Evolutionary conservation across 2,329 filamentous ascomycete species (phyloP), one percentile per base, ranked within the genome.

Genomic region (Claviceps humidiphila): DNA sequence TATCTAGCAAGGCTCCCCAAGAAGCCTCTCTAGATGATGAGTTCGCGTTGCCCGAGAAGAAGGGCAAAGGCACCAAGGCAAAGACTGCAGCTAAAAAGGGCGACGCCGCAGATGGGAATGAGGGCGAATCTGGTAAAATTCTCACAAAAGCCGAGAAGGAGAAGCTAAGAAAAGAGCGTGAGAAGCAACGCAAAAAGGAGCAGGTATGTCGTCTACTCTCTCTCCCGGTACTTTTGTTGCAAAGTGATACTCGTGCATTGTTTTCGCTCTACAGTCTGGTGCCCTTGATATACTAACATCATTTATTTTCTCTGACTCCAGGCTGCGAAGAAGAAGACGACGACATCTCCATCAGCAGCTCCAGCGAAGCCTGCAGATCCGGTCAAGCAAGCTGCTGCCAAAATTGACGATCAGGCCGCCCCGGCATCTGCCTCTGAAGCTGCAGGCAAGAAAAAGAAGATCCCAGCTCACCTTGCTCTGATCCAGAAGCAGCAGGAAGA

Each of bases 71-170:
- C 47, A 66, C 73, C 70, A 62, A 75, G 69, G 64, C 70, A 61
- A 66, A 75, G 64, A 67, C 66, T 63, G 57, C 57, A 9, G 64
- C 68, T 17, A 66, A 73, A 57, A 68, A 72, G 47, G 67, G 69
- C 16, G 74, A 76, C 38, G 71, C 73, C 4, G 76, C 74, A 2
- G 76, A 74, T 20, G 75, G 75, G 17, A 75, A 71, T 11, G 75
- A 71, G 13, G 80, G 68, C 7, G 76, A 74, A 4, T 74, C 74
- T 54, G 84, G 84, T 45, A 80, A 82, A 52, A 77, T 97, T 48
- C 82, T 97, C 72, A 95, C 89, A 41, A 98, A 97, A 80, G 93
- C 94, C 54, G 90, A 98, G 74, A 98, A 98, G 74, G 93, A 98
- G 69, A 95, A 89, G 71, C 77, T 91, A 64, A 97, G 91, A 78